Percentiles rank a stretch among this genome's conserved stretches.
Evolutionary conservation across 2,329 filamentous ascomycete species (phyloP).

Genomic region (Corynespora cassiicola): DNA sequence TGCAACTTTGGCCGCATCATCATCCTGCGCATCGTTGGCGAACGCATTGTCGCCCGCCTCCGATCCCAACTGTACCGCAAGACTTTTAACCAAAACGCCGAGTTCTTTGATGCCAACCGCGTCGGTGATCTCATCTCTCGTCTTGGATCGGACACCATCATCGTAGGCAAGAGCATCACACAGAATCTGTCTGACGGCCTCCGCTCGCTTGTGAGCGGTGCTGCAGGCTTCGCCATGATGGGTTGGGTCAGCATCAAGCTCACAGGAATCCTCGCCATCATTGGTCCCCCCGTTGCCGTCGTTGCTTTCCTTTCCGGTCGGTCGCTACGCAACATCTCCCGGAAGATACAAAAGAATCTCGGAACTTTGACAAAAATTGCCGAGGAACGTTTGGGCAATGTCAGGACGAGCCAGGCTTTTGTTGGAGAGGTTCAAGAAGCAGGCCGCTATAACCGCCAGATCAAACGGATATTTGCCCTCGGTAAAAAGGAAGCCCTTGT

Average conservation of each 20-base stretch:
- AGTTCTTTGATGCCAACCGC: conserved; percentile 98
- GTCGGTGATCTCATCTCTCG: conserved; percentile 96
- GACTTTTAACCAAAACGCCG: conserved; percentile 96
- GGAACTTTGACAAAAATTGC: conserved; percentile 95
- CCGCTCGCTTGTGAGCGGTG: conserved; percentile 85
- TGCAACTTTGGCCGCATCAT: conserved; percentile 96
- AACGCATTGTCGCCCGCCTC: conserved; percentile 89
- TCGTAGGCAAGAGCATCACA: conserved; percentile 98
- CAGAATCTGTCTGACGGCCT: conserved; percentile 98
- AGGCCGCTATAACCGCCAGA: conserved; percentile 86
- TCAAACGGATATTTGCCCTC: conserved; percentile 88
- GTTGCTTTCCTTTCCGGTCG: conserved; percentile 92
- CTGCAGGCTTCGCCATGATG: conserved; percentile 91
- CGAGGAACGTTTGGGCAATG: conserved; percentile 95
- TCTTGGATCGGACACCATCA: conserved; percentile 93
- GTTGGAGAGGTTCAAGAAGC: conserved; percentile 92
- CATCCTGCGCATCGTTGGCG: conserved; percentile 90
- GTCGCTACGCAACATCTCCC: conserved; percentile 85
- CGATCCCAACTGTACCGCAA: conserved; percentile 88
- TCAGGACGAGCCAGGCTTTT: conserved; percentile 95
- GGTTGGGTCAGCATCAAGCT: conserved; percentile 92
- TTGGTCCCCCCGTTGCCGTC: conserved; percentile 89
- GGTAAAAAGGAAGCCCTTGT: conserved; percentile 87
- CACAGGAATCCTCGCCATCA: conserved; percentile 82
- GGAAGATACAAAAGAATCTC: conserved; percentile 91